Conservation (phyloP, 768 basidiomycete species). For the Zangia roseola region DNA sequence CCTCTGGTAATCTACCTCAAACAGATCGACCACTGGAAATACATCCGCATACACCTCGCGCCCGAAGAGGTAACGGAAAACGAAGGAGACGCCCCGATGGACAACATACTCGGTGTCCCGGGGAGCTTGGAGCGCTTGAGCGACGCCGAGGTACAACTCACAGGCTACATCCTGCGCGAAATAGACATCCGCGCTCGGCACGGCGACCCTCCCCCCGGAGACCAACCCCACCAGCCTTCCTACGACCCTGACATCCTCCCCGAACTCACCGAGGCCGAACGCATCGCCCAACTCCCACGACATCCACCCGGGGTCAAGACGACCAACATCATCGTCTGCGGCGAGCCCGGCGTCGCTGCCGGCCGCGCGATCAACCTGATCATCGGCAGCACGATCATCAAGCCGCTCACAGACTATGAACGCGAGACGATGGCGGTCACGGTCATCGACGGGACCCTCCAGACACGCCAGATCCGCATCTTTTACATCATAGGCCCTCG, state of each 20-base stretch:
- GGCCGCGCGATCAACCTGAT: conserved; percentile 30
- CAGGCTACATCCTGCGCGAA: conserved; percentile 10
- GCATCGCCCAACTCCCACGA: conserved; percentile 14
- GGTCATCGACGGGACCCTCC: conserved; percentile 24
- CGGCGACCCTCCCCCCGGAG: neutral
- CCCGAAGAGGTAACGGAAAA: neutral
- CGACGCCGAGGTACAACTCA: conserved; percentile 9
- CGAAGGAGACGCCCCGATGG: neutral
- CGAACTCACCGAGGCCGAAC: conserved; percentile 15
- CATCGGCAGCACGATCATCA: conserved; percentile 11
- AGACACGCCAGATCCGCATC: conserved; percentile 19
- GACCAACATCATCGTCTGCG: conserved; percentile 42
- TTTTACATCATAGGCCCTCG: conserved; percentile 33
- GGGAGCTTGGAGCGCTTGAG: conserved; percentile 23
- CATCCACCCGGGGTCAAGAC: conserved; percentile 21
- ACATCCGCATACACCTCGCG: conserved; percentile 11
- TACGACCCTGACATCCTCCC: conserved; percentile 8
- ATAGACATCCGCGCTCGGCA: conserved; percentile 10
- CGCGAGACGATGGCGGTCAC: conserved; percentile 35
- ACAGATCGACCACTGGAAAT: conserved; percentile 10
- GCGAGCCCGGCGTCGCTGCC: conserved; percentile 37
- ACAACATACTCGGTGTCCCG: neutral
- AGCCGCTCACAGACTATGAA: conserved; percentile 21
- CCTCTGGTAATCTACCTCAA: conserved; percentile 26
- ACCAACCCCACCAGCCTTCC: neutral